These are phyloP conservation scores for Gyrodon lividus DNA, from an alignment of 768 basidiomycete genomes.

Conservation along the genomic window DNA sequence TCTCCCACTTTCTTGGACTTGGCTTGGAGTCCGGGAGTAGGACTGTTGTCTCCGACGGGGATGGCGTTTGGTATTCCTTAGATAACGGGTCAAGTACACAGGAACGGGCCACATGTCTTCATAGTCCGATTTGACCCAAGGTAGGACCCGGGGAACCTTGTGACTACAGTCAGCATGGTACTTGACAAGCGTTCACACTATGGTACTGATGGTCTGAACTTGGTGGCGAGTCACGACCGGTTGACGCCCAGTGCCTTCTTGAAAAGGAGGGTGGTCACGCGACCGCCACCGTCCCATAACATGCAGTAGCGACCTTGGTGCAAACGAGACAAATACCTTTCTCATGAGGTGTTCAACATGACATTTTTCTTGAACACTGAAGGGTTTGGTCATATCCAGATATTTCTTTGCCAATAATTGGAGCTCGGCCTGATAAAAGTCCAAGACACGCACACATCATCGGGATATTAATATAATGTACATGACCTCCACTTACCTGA, in stretches of 20 bases:
- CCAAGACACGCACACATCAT: too few species aligned
- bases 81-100: background rate
- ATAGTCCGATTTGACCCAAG: background rate
- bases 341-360: background rate
- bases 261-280: background rate
- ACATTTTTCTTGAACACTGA: background rate
- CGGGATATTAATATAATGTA: too few species aligned
- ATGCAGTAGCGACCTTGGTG: background rate
- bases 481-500: background rate
- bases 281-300: background rate
- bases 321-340: background rate
- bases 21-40: too few species aligned
- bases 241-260: background rate
- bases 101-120: background rate
- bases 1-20: too few species aligned
- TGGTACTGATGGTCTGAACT: too few species aligned
- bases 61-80: background rate
- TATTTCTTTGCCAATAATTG: background rate
- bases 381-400: background rate
- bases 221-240: too few species aligned
- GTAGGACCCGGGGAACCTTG: background rate
- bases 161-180: too few species aligned
- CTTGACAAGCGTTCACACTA: too few species aligned
- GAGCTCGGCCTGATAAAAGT: background rate
- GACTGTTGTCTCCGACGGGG: too few species aligned